Evolutionary conservation across 352 stramenopile genomes (phyloP).

Genomic region (Pythium rhizo-oryzae): DNA sequence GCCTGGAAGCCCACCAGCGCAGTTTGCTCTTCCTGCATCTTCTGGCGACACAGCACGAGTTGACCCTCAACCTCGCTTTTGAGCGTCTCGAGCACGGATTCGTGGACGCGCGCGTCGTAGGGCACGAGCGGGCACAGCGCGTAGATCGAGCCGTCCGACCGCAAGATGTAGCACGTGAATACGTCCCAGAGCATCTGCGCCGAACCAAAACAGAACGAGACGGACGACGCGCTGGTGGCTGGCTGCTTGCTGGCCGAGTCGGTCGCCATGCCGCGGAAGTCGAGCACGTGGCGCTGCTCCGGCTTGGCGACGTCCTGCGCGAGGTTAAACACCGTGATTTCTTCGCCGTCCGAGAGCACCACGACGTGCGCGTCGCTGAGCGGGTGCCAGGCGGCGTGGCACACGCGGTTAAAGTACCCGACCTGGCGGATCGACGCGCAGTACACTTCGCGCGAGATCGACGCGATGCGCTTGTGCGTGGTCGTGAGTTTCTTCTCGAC

Average conservation of each 20-base stretch:
- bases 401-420: conserved; percentile 58
- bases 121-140: conserved; percentile 73
- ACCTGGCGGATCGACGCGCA: conserved; percentile 51
- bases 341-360: conserved; percentile 73
- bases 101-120: conserved; percentile 53
- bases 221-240: conserved; percentile 34
- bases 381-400: conserved; percentile 68
- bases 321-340: conserved; percentile 74
- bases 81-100: conserved; percentile 50
- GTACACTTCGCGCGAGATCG: conserved; percentile 60
- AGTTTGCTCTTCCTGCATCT: conserved; percentile 39
- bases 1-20: conserved; percentile 13
- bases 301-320: conserved; percentile 64
- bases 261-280: conserved; percentile 41
- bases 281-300: conserved; percentile 68
- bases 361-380: conserved; percentile 75
- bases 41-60: conserved; percentile 45
- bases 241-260: conserved; percentile 15
- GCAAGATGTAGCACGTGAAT: conserved; percentile 77
- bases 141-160: conserved; percentile 71
- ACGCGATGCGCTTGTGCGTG: conserved; percentile 37
- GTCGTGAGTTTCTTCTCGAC: conserved; percentile 36
- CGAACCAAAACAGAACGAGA: conserved; percentile 65
- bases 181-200: conserved; percentile 63
- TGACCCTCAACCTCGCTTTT: conserved; percentile 64